Evolutionary conservation across 2,329 filamentous ascomycete species (phyloP), one percentile per base, ranked within the genome.

Genomic region (Exutisphaerella laricina): DNA sequence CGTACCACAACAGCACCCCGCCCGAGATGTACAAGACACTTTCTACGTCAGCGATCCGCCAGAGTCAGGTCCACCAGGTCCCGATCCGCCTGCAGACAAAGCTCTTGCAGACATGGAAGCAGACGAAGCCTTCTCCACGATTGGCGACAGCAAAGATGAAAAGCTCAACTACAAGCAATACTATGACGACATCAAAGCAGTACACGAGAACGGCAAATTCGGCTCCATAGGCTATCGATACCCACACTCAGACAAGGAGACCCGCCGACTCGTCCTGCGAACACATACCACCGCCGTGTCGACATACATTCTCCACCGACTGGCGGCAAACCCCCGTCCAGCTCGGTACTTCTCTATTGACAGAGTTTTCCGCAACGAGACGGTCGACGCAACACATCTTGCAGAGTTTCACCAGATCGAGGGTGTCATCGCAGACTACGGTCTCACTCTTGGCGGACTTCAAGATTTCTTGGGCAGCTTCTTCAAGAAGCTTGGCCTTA

Each of bases 291-390:
- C 92, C 22, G 84, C 92, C 39, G 84, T 95, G 51, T 94, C 85
- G 28, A 85, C 90, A 20, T 87, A 86, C 60, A 88, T 95, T 73
- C 79, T 98, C 53, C 83, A 95, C 70, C 88, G 88, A 62, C 78
- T 98, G 39, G 88, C 92, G 20, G 78, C 84, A 43, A 78, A 85
- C 62, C 88, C 86, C 46, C 84, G 86, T 10, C 85, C 87, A 4
- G 88, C 88, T n/a, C 82, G 89, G 49, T 97, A 95, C 73, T 98
- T 98, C 74, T 95, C 88, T 49, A 98, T 98, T 64, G 92, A 98
- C 69, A 82, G 92, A 41, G 92, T 98, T 48, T 98, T 98, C 82
- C 81, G 88, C 55, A 98, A 98, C 67, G 92, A 98, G 70, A 88
- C 88, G 2, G 89, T 98, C 45, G 92, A 98, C 61, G 89, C 89